Conservation (phyloP, 352 stramenopile species). For the Pythium monospermum region DNA sequence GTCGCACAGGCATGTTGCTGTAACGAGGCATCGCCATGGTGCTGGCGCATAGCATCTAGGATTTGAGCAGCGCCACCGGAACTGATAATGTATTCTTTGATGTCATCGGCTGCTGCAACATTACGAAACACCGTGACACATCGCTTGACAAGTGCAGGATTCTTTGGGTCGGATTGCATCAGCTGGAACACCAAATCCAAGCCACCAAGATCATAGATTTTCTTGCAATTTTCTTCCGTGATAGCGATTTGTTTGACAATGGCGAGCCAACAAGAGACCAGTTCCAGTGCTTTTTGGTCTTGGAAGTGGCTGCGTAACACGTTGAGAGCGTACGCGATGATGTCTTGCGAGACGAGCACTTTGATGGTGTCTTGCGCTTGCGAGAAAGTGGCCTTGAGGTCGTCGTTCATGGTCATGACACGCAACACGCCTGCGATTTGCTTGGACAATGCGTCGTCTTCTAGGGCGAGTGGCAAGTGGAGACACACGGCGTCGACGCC, state of each 20-base stretch:
- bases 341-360: constrained; percentile 36
- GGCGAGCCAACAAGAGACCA: constrained; percentile 53
- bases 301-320: constrained; percentile 24
- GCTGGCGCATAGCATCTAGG: constrained; percentile 48
- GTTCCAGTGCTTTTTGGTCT: constrained; percentile 36
- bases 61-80: constrained; percentile 47
- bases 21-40: constrained; percentile 43
- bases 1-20: constrained; percentile 72
- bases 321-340: constrained; percentile 48
- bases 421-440: constrained; percentile 47
- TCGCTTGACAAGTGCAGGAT: constrained; percentile 45
- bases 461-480: constrained; percentile 25
- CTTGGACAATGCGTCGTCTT: constrained; percentile 37
- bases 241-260: constrained; percentile 76
- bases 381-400: constrained; percentile 56
- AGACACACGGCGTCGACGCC: constrained; percentile 36
- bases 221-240: constrained; percentile 70
- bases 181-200: constrained; percentile 53
- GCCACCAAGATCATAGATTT: constrained; percentile 53
- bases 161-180: constrained; percentile 48
- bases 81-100: constrained; percentile 60
- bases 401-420: constrained; percentile 66
- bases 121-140: constrained; percentile 72
- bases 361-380: constrained; percentile 73
- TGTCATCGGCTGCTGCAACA: constrained; percentile 60